Evolutionary conservation across 768 basidiomycete species (phyloP), one percentile per base, ranked within the genome.

Genomic region (Kockovaella imperatae): DNA sequence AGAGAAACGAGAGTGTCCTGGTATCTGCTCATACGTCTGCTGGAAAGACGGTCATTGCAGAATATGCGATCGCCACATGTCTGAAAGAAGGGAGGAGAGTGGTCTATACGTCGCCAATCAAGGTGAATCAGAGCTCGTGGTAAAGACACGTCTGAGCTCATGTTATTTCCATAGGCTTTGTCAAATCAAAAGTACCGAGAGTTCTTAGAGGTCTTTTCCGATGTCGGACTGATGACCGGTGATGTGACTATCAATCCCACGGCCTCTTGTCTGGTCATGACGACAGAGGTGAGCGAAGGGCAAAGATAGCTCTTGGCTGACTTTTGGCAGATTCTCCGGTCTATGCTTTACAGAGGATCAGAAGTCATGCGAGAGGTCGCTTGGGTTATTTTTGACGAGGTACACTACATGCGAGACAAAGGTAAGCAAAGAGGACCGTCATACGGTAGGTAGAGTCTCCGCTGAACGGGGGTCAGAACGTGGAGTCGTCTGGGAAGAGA

Each of bases 281-380:
- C 93, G 1, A 99, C 95, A 3, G 95, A 99, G 74, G 91, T 90
- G 57, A 54, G 78, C 66, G 11, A 14, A 28, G 13, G 25, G 25
- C 11, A 23, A 17, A 13, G 21, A 17, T 4, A 3, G 2, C 18
- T 1, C 21, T 26, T 47, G 38, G 30, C 25, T 17, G 5, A 35
- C 39, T 42, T 24, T 49, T 11, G 18, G 24, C 54, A 97, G 90
- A 97, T 99, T 82, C 71, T 99, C 43, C 83, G 95, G 17, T 96
- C 91, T 4, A 99, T 99, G 93, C 75, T 99, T 23, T 99, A 99
- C 67, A 83, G 95, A 45, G 95, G 95, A 31, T 96, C 90, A 3
- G 95, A 99, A 74, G 84, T 99, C 57, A 91, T 97, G 86, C 86
- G 95, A 48, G 95, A 99, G 75, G 93, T 99, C n/a, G 90, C 91